Conservation (phyloP, 1,139 yeast genomes). For the Saccharomyces hybrid region DNA sequence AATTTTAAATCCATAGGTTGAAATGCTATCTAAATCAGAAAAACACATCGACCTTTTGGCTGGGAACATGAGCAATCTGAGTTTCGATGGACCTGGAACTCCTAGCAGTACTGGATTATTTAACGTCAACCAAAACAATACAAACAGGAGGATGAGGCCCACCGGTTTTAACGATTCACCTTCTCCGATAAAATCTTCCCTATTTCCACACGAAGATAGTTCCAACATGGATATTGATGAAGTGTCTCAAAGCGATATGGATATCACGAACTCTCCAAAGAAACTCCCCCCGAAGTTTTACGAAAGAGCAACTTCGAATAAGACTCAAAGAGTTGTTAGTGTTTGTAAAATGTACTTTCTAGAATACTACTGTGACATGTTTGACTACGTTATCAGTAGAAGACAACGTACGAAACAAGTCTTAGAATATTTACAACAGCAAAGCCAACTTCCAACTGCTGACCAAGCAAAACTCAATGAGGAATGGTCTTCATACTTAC, state of each 20-base stretch:
- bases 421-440: constrained; percentile 43
- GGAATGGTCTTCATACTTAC: constrained; percentile 76
- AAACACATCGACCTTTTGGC: constrained; percentile 29
- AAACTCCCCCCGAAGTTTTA: constrained; percentile 46
- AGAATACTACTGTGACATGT: constrained; percentile 93
- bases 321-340: constrained; percentile 78
- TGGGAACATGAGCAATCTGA: constrained; percentile 30
- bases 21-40: constrained; percentile 24
- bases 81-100: constrained; percentile 17
- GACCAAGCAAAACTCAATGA: constrained; percentile 37
- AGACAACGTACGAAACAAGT: constrained; percentile 71
- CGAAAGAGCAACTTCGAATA: constrained; percentile 58
- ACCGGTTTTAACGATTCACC: neutral
- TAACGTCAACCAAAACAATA: neutral
- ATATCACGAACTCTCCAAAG: constrained; percentile 31
- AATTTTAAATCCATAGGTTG: neutral
- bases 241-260: constrained; percentile 17
- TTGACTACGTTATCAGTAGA: constrained; percentile 84
- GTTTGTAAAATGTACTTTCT: constrained; percentile 75
- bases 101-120: neutral
- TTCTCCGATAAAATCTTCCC: neutral
- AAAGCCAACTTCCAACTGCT: constrained; percentile 35
- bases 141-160: neutral
- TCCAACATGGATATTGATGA: constrained; percentile 32
- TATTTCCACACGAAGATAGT: neutral